Evolutionary conservation across 108 stramenopile species (phyloP).

Genomic region (Parmales sp.): DNA sequence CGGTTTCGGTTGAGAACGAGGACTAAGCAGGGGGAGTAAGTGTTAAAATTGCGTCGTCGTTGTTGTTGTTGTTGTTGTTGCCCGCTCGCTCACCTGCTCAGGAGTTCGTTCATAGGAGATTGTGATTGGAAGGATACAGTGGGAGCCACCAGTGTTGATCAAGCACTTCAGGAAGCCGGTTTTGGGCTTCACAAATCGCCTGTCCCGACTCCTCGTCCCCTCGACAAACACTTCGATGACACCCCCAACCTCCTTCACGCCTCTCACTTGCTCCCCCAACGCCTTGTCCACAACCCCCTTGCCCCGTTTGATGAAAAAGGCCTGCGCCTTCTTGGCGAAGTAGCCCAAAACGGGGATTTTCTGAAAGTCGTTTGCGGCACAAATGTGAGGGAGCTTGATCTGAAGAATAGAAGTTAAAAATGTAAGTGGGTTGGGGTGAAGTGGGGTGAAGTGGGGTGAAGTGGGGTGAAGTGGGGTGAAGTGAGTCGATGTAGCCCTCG

Average conservation of each 20-base stretch:
- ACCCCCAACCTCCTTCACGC: constrained; percentile 17
- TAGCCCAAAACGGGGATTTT: constrained; percentile 58
- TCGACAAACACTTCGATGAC: constrained; percentile 73
- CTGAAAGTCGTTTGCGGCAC: constrained; percentile 63
- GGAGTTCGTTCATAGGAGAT: constrained; percentile 74
- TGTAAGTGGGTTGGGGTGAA: too few relatives aligned
- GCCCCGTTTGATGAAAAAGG: constrained; percentile 61
- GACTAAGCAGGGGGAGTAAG: not conserved
- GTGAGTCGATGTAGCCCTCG: too few relatives aligned
- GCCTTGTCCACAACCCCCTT: constrained; percentile 32
- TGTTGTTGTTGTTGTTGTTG: too few relatives aligned
- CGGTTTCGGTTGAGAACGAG: not conserved
- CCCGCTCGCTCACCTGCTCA: constrained; percentile 56
- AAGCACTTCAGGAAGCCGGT: constrained; percentile 51
- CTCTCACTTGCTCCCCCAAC: constrained; percentile 21
- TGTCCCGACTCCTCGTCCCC: constrained; percentile 65
- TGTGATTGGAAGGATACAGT: constrained; percentile 61
- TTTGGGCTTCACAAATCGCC: constrained; percentile 60
- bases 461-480: too few relatives aligned
- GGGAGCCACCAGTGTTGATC: not conserved
- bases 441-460: too few relatives aligned
- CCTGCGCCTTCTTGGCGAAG: constrained; percentile 37
- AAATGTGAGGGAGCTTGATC: too few relatives aligned
- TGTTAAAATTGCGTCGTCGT: too few relatives aligned
- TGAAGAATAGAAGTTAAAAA: too few relatives aligned